phyloP scores from a whole-genome alignment of 2,329 filamentous ascomycete genomes.

The Pyrenochaeta sp. region DNA sequence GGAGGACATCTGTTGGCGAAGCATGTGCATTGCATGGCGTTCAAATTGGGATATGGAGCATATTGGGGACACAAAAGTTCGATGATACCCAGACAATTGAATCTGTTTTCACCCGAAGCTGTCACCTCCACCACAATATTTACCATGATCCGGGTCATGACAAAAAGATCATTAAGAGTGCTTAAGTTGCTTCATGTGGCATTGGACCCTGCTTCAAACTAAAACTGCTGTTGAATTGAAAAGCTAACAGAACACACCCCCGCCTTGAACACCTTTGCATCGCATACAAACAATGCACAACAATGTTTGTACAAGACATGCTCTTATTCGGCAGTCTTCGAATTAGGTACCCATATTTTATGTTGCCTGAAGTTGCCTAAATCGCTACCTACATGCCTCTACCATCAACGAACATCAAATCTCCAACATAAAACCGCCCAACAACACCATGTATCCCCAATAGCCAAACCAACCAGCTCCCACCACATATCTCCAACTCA shows the following conservation, averaged over 20 bases:
- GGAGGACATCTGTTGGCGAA: not conserved
- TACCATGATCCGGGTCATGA: not conserved
- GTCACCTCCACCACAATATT: no score
- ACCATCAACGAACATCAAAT: slow-evolving; percentile 26
- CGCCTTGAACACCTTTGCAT: not conserved
- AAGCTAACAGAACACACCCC: not conserved
- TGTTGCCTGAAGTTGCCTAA: slow-evolving; percentile 47
- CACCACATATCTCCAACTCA: no score
- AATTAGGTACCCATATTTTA: slow-evolving; percentile 31
- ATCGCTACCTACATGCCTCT: slow-evolving; percentile 38
- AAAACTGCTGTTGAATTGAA: not conserved
- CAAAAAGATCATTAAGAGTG: not conserved
- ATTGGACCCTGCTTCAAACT: no score
- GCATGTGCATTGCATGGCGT: slow-evolving; percentile 44
- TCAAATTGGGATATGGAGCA: slow-evolving; percentile 31
- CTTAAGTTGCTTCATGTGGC: not conserved
- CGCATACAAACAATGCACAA: slow-evolving; percentile 16
- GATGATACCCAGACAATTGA: slow-evolving; percentile 43
- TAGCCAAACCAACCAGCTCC: slow-evolving; percentile 7
- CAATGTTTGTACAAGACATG: not conserved
- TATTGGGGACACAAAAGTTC: slow-evolving; percentile 36
- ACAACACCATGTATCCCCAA: slow-evolving; percentile 17
- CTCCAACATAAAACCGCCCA: slow-evolving; percentile 34
- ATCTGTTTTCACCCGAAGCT: not conserved
- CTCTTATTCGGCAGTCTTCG: slow-evolving; percentile 7